Base-by-base conservation (phyloP, 169 alveolate genomes). In the Plasmodium adleri region DNA sequence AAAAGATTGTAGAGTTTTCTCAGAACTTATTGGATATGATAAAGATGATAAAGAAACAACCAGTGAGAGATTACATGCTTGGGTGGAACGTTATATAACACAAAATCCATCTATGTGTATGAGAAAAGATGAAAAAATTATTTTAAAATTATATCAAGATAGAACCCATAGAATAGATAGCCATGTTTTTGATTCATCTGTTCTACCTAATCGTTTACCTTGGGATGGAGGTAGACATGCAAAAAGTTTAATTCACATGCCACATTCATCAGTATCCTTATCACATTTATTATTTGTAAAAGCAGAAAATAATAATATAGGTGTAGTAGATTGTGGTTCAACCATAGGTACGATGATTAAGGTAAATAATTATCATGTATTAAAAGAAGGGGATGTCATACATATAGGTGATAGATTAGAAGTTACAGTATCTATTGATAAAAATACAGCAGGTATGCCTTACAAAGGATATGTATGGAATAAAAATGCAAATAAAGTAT, bases 211-310 rank as follows among this genome's bases (percentile, higher is more conserved):
- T 83, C 73, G 93, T 20, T 94, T 96, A 66, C 98, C 98, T 9
- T 96, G 98, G 98, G 98, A 96, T 74, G 93, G 96, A 9, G 98
- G 98, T 6, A 88, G 98, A 39, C 98, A 96, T 80, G 94, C 89
- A 62, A 96, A 96, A 78, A 93, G 97, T 32, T 93, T 96, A 72
- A 72, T 96, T 39, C 98, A 95, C 72, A 86, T 96, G 72, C 96
- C 98, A 1, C 98, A 96, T 91, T 94, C 97, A 0, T 96, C 98
- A 9, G 98, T 96, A 22, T 96, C 98, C 1, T 92, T 96, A 22
- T 93, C 96, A 4, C 98, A 96, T 88, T 89, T 96, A 54, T 64
- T 96, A 24, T 93, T 96, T 62, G 95, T 95, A 5, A 95, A 93
- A 10, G 92, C 93, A 50, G 89, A 92, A 43, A 85, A 88, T 39